These are phyloP conservation scores for Haplosporangium sp. DNA, from an alignment of 371 early-diverging fungal genomes.

Conservation along the genomic window DNA sequence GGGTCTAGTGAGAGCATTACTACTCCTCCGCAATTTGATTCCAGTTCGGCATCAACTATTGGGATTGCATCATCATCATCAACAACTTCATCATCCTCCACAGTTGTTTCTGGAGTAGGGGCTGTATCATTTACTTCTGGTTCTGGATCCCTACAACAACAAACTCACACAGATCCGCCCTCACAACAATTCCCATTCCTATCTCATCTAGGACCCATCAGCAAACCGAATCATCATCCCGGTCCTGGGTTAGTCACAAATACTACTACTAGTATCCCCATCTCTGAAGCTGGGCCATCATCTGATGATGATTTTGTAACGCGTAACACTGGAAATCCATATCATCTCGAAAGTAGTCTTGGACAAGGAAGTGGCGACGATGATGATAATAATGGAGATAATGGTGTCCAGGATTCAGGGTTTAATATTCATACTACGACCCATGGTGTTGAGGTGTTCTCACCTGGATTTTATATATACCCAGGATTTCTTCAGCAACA, in stretches of 20 bases:
- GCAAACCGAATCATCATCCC: conserved; percentile 22
- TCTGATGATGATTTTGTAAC: conserved; percentile 15
- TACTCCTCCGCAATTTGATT: conserved; percentile 26
- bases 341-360: conserved; percentile 18
- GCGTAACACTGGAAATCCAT: conserved; percentile 4
- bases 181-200: conserved; percentile 39
- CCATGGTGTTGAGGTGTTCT: not conserved
- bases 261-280: not conserved
- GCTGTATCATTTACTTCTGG: not conserved
- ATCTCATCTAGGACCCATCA: conserved; percentile 32
- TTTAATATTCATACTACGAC: not conserved
- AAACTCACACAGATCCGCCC: conserved; percentile 17
- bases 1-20: not conserved
- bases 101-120: not conserved
- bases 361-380: conserved; percentile 6
- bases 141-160: not conserved
- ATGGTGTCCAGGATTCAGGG: not conserved
- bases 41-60: conserved; percentile 2
- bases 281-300: not conserved
- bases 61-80: conserved; percentile 14
- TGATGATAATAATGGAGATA: not conserved
- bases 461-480: conserved; percentile 43
- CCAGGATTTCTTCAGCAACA: conserved; percentile 6
- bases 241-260: not conserved
- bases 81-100: not conserved